Base-by-base conservation (phyloP, 352 stramenopile species). In the Phytophthora nicotianae region DNA sequence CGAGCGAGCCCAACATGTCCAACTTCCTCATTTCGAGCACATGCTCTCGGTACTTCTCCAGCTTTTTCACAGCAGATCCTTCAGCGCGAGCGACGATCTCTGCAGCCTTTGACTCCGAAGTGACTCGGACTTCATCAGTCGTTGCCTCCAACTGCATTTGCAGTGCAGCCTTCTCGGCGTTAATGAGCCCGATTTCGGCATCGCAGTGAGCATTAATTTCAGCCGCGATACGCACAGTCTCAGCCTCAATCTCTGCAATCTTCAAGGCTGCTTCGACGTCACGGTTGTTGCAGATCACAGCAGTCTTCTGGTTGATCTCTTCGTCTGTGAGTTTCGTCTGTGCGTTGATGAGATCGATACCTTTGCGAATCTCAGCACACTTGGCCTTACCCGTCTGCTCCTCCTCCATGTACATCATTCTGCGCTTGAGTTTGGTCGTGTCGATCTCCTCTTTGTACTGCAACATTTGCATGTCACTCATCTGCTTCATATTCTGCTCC, bases 401-500 rank as follows among this genome's bases (percentile, higher is more conserved):
- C 49, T 90, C 80, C 49, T 95, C 78, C 55, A 81, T 83, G 14
- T 65, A 67, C 63, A 80, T 78, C 73, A 86, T 79, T n/a, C 49
- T 57, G 38, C 81, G 78, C 43, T 81, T 71, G 35, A 89, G 58
- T 33, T 88, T 83, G 38, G 73, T 81, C 50, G 74, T 81, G 45
- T 86, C 71, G 41, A 83, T 75, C 57, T 79, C 74, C 37, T 85
- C 75, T 57, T 81, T 80, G 66, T 81, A 81, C 26, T 75, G 66
- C 50, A 94, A 65, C 70, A 86, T 72, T 50, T 89, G 79, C 84
- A 93, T 89, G 68, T 85, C 80, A 50, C 67, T 83, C 62, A 90
- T 77, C 50, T 90, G 84, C 65, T 93, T 86, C 84, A 93, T 91
- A 37, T 80, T 86, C 52, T 91, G 75, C 63, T 89, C 76, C 49